A percentile compares a stretch with the other conserved stretches of the same genome.
Evolutionary conservation across 2,329 filamentous ascomycete species (phyloP).

Genomic region (Aureobasidium sp.): DNA sequence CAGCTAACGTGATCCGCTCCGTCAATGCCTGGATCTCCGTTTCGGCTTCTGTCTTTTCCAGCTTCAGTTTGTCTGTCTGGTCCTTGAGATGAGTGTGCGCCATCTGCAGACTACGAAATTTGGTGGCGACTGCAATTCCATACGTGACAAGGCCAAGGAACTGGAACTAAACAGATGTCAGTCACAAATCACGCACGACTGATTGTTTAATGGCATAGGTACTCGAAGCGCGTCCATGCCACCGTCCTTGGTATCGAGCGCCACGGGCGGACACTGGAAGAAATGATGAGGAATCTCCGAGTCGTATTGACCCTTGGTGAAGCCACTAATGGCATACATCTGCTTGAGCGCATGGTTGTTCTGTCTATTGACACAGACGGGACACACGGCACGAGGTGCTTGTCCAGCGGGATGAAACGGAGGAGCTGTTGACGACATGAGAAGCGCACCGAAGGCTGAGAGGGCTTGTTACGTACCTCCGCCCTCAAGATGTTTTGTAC

Average conservation of each 20-base stretch:
- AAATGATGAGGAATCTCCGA: constrained; percentile 36
- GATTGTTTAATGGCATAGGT: not conserved
- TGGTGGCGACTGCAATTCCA: constrained; percentile 22
- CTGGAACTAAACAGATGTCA: constrained; percentile 37
- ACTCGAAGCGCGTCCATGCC: constrained; percentile 37
- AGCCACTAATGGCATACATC: constrained; percentile 41
- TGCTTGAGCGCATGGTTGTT: constrained; percentile 30
- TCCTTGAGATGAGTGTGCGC: constrained; percentile 22
- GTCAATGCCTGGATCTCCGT: constrained; percentile 20
- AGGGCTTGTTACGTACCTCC: constrained; percentile 34
- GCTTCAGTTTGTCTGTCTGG: constrained; percentile 20
- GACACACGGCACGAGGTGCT: constrained; percentile 39
- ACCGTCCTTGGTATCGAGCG: constrained; percentile 33
- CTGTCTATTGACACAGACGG: constrained; percentile 34
- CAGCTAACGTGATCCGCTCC: constrained; percentile 19
- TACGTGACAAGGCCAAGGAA: constrained; percentile 35
- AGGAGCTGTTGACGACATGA: constrained; percentile 29
- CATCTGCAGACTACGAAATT: constrained; percentile 13
- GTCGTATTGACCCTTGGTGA: constrained; percentile 36
- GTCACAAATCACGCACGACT: not conserved
- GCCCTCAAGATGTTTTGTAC: constrained; percentile 41
- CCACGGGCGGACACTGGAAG: constrained; percentile 40
- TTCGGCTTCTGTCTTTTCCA: constrained; percentile 23
- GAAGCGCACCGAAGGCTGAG: not conserved
- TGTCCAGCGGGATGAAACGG: constrained; percentile 39